Percentiles rank a stretch among this genome's conserved stretches.
phyloP scores from a whole-genome alignment of 2,329 filamentous ascomycete genomes.

The Thermothelomyces thermophilus region DNA sequence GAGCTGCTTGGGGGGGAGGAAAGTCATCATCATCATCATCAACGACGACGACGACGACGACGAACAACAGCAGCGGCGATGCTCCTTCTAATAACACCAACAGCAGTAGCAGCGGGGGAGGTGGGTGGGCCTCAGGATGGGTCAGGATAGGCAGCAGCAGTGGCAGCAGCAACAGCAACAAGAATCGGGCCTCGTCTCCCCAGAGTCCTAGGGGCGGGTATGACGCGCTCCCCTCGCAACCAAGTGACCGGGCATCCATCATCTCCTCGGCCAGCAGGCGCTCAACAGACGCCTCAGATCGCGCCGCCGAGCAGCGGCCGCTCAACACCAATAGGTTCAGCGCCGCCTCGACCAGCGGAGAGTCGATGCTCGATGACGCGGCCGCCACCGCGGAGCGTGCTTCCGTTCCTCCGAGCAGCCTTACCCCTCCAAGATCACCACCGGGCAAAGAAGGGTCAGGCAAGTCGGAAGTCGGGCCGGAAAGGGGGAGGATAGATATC shows the following conservation, averaged over 20 bases:
- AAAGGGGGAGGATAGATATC: too few relatives aligned
- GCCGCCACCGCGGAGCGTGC: background rate
- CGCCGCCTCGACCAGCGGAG: slow-evolving; percentile 21
- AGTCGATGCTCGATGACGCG: slow-evolving; percentile 17
- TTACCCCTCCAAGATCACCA: too few relatives aligned
- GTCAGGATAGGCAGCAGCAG: background rate
- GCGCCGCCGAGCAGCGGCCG: slow-evolving; percentile 13
- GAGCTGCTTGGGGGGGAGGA: slow-evolving; percentile 36
- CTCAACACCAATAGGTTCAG: slow-evolving; percentile 3
- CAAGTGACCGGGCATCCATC: background rate
- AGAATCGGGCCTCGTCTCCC: slow-evolving; percentile 22
- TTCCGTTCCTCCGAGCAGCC: background rate
- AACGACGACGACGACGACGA: too few relatives aligned
- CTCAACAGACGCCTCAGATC: background rate
- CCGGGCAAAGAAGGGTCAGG: too few relatives aligned
- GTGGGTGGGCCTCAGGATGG: background rate
- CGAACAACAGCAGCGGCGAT: slow-evolving; percentile 17
- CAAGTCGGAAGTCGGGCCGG: too few relatives aligned
- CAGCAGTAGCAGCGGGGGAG: background rate
- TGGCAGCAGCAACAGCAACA: slow-evolving; percentile 11
- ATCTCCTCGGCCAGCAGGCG: background rate
- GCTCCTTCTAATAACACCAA: background rate
- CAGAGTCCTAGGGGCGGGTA: background rate
- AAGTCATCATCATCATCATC: too few relatives aligned
- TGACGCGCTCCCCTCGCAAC: background rate